Evolutionary conservation across 2,329 filamentous ascomycete genomes (phyloP), one percentile per base, ranked within the genome.

Genomic region (Ceratocystis cacaofunesta): DNA sequence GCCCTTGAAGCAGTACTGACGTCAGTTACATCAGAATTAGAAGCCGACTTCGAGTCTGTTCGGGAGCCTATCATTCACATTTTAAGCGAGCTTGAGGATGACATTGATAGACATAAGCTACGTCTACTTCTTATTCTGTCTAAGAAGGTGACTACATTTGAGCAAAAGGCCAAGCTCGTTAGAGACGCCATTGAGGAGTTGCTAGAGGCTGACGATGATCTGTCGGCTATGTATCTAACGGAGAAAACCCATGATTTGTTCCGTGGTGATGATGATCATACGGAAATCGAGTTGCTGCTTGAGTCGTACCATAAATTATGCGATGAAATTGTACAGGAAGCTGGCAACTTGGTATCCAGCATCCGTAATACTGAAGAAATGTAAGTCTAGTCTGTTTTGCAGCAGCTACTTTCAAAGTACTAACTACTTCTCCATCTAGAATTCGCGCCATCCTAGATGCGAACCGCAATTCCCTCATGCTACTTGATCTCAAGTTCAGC

Each of bases 301-400:
- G 94, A 99, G 74, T 96, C 91, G 2, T 99, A 99, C 74, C 90
- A 97, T 75, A 97, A 97, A 75, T 87, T 99, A 52, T 92, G 91
- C 70, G 94, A 99, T 73, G 94, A 99, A 78, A 96, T 97, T 71
- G 92, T 96, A 7, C 92, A 99, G 75, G 89, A 95, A 68, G 90
- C 91, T 17, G 89, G 90, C 68, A 97, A 95, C 75, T 76, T 97
- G 70, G 92, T 97, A 65, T 92, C 89, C 8, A 91, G 90, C 70
- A 99, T 99, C 74, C 85, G 94, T 71, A 99, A 97, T 76, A 99
- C 94, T 0, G 94, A 99, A 76, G 94, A 99, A 77, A 95, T 99
- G 90, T 95, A 80, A 77, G 87, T 76, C 15, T 22, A 10, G 17
- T 6, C 17, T 19, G 15, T n/a, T 30, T 41, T 7, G 12, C 6